phyloP scores from a whole-genome alignment of 2,329 filamentous ascomycete species.

The Hypoxylon sp. region DNA sequence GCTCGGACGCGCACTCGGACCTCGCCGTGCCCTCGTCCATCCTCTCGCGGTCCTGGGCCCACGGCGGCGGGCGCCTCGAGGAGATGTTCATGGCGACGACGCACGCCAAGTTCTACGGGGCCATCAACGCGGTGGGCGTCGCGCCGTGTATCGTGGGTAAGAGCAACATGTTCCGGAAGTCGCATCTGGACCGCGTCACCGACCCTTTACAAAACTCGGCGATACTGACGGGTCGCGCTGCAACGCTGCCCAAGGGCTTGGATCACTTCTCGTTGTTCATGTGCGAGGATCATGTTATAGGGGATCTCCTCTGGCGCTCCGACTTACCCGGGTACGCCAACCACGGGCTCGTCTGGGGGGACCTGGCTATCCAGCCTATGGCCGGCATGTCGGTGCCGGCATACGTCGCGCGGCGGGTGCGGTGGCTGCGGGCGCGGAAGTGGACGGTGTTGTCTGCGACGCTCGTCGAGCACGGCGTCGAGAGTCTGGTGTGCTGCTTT shows the following conservation, averaged over 20 bases:
- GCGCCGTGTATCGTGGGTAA: slow-evolving; percentile 97
- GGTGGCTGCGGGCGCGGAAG: slow-evolving; percentile 94
- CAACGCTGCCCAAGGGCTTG: slow-evolving; percentile 72
- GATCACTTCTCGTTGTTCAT: slow-evolving; percentile 97
- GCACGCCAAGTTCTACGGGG: slow-evolving; percentile 97
- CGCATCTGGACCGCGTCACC: slow-evolving; percentile 83
- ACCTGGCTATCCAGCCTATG: slow-evolving; percentile 91
- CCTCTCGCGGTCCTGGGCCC: slow-evolving; percentile 50
- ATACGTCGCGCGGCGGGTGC: slow-evolving; percentile 83
- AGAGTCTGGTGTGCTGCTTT: slow-evolving; percentile 84
- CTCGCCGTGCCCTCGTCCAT: slow-evolving; percentile 46
- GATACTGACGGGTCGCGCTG: slow-evolving; percentile 53
- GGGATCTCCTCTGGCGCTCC: slow-evolving; percentile 88
- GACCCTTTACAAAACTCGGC: slow-evolving; percentile 61
- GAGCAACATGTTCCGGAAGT: slow-evolving; percentile 97
- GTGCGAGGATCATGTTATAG: slow-evolving; percentile 96
- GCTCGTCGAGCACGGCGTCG: slow-evolving; percentile 90
- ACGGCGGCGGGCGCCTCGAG: slow-evolving; percentile 85
- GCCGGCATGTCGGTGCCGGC: slow-evolving; percentile 80
- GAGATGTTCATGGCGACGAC: slow-evolving; percentile 94
- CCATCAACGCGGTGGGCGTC: slow-evolving; percentile 91
- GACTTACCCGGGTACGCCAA: slow-evolving; percentile 74
- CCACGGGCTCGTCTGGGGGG: slow-evolving; percentile 85
- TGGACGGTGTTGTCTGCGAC: slow-evolving; percentile 93
- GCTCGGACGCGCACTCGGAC: slow-evolving; percentile 49